These are phyloP conservation scores for Ustilago shanxiensis DNA, from an alignment of 1,284 basidiomycete genomes.

Conservation along the genomic window DNA sequence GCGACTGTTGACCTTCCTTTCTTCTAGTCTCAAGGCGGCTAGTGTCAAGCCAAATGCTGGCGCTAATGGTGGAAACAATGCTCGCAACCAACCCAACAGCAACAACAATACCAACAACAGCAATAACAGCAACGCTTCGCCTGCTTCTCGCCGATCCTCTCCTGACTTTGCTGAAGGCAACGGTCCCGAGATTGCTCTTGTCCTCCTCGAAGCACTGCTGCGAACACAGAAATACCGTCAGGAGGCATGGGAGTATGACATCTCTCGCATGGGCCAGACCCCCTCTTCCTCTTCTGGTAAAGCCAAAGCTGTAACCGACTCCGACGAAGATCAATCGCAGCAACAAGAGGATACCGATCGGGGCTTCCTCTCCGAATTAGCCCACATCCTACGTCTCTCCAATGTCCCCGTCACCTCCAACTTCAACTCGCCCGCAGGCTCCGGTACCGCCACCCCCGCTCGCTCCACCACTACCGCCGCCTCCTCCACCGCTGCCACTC, in stretches of 20 bases:
- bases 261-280: conserved; percentile 46
- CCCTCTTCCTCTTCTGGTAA: conserved; percentile 19
- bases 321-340: conserved; percentile 24
- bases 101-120: conserved; percentile 1
- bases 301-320: conserved; percentile 23
- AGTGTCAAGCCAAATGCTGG: conserved; percentile 27
- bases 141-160: conserved; percentile 35
- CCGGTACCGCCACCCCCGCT: conserved; percentile 47
- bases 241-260: conserved; percentile 71
- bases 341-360: conserved; percentile 29
- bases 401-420: conserved; percentile 37
- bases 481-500: conserved; percentile 25
- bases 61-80: background rate
- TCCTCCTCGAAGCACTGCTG: conserved; percentile 88
- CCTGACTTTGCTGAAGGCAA: conserved; percentile 72
- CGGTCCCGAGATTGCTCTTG: conserved; percentile 88
- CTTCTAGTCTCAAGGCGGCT: conserved; percentile 36
- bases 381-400: conserved; percentile 50
- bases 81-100: conserved; percentile 9
- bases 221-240: conserved; percentile 82
- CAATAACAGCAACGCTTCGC: conserved; percentile 13
- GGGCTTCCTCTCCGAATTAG: conserved; percentile 54
- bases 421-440: conserved; percentile 43
- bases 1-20: conserved; percentile 51
- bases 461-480: conserved; percentile 25